phyloP scores from a whole-genome alignment of 2,329 filamentous ascomycete species.

The Fusarium sulawesiense region DNA sequence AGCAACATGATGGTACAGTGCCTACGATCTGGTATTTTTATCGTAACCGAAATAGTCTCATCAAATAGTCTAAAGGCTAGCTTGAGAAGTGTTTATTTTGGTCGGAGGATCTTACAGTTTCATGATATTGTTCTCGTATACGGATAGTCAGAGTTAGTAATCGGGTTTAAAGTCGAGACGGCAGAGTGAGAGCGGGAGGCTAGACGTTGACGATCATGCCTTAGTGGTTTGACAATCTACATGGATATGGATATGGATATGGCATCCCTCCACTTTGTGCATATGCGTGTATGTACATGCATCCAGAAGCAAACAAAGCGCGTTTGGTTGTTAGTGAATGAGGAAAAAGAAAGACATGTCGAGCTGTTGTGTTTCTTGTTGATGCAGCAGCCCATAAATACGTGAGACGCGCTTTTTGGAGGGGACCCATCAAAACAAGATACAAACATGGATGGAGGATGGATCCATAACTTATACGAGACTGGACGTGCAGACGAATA shows the following conservation, averaged over 20 bases:
- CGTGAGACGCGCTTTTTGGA: slow-evolving; percentile 31
- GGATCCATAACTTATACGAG: slow-evolving; percentile 28
- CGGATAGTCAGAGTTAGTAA: background rate
- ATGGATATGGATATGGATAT: background rate
- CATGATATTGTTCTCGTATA: background rate
- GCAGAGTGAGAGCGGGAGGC: background rate
- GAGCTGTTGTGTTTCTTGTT: slow-evolving; percentile 35
- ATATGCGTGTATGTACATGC: background rate
- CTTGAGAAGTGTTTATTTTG: background rate
- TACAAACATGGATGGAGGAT: slow-evolving; percentile 20
- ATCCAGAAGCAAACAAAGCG: background rate
- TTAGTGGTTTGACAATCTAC: slow-evolving; percentile 4
- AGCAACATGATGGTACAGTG: background rate
- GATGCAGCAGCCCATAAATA: slow-evolving; percentile 26
- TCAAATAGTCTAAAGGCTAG: background rate
- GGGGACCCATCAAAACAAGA: slow-evolving; percentile 39
- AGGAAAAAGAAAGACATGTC: slow-evolving; percentile 23
- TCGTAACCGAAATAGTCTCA: background rate
- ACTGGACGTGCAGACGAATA: slow-evolving; percentile 5
- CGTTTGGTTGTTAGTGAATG: slow-evolving; percentile 10
- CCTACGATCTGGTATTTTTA: background rate
- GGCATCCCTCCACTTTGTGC: background rate
- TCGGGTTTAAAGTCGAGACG: slow-evolving; percentile 1
- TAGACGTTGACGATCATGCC: background rate
- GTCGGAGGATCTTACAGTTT: background rate